Evolutionary conservation across 768 basidiomycete genomes (phyloP), one percentile per base, ranked within the genome.

Genomic region (Hygrophorus pudorinus): DNA sequence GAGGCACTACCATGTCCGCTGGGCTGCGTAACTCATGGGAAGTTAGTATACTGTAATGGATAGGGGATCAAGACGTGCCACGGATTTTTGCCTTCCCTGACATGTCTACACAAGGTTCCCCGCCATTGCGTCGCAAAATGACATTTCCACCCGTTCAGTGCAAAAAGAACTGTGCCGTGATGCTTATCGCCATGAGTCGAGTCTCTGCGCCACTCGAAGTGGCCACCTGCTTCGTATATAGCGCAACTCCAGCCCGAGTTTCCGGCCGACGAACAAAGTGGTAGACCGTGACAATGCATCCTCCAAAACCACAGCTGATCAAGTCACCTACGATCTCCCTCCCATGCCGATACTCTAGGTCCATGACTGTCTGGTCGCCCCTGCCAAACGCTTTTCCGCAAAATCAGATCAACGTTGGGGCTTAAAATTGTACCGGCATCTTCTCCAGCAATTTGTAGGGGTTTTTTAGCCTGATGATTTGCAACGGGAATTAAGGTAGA

Each of bases 151-250:
- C 53, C 21, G 33, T 52, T 52, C 11, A 54, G 48, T 8, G 49
- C 48, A 14, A 54, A 13, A 14, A 54, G 49, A 8, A 48, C 39
- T 4, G 53, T 55, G 9, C 37, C 53, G 44, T 53, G 53, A 40
- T 55, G 51, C 27, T 50, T 27, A 41, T 52, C 45, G 30, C 46
- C 47, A 32, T 54, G 53, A 10, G 53, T 54, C 29, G 53, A 40
- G 41, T 54, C 53, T 24, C 42, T 24, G 38, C 52, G 53, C 53
- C 53, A 54, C 29, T 54, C 51, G 39, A 54, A 54, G 48, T 54
- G 53, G 13, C 53, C 53, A 8, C 51, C 53, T 1, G 28, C 32
- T 18, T 39, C 35, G 41, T 55, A 55, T 5, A 55, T 28, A 17
- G 52, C 53, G 5, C 53, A 55, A 40, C 17, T 48, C 24, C 18